Evolutionary conservation across 345 rosid genomes (phyloP), one percentile per base, ranked within the genome.

Genomic region (Jatropha curcas): DNA sequence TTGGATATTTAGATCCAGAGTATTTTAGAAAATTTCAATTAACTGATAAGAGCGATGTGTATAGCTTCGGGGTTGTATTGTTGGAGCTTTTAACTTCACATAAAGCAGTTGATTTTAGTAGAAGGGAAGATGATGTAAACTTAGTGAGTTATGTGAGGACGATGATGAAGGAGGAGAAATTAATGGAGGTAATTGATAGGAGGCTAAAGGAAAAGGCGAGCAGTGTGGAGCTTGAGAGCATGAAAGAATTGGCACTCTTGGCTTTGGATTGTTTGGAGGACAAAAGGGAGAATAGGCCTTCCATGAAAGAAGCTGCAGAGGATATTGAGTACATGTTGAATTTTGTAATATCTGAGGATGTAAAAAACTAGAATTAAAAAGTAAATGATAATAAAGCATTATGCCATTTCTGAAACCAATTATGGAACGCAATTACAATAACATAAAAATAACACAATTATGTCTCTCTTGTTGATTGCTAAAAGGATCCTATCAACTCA

Each of bases 181-280:
- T 84, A 55, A 71, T 77, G 75, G 88, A 81, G 0, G 68, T 72
- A 0, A 59, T 84, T 37, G 87, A 87, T 74, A 0, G 51, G 50
- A 67, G 86, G 11, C 45, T 41, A 41, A 84, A 27, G 27, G 84
- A 83, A 75, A 57, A 66, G 19, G 82, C 79, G 0, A 70, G 71
- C 27, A 5, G 43, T 3, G 5, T 85, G 12, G 82, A 82, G 64
- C 2, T 83, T 68, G 92, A 88, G 2, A 88, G 86, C 8, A 87
- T 88, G 71, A 84, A 79, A 76, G 87, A 89, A 24, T 51, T 88
- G 17, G 85, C 76, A 7, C 74, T 71, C 63, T 64, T 88, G 27
- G 89, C 87, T 2, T 53, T 79, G 69, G 70, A 73, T 17, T 88
- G 92, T 79, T 45, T 86, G 81, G 90, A 88, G 65, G 92, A 88